Conservation (phyloP, 768 basidiomycete species). For the Mycena rebaudengoi region DNA sequence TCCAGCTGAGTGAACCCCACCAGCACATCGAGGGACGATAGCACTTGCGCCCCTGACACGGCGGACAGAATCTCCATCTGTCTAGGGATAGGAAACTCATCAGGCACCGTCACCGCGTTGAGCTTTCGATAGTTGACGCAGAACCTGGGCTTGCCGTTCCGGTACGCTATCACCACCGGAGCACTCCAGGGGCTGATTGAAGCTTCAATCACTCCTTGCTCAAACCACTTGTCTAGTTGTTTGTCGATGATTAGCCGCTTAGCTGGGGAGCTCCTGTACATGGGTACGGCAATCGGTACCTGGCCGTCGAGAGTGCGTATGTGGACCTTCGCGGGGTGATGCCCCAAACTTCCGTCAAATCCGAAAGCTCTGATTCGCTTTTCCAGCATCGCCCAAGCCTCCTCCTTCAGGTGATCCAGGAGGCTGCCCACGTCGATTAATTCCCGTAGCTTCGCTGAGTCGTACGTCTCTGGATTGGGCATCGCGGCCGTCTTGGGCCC, state of each 20-base stretch:
- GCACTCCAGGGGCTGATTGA: not conserved
- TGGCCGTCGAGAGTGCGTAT: not conserved
- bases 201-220: not conserved
- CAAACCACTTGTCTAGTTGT: not conserved
- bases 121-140: not conserved
- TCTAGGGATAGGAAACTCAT: not conserved
- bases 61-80: not conserved
- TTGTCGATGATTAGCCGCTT: not conserved
- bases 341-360: not conserved
- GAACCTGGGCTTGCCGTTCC: not conserved
- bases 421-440: not conserved
- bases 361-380: not conserved
- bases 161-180: not conserved
- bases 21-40: not conserved
- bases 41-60: not conserved
- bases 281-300: constrained; percentile 2
- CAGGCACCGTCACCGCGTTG: not conserved
- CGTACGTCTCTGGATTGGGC: not conserved
- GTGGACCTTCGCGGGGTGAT: not conserved
- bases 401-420: not conserved
- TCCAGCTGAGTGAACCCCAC: not conserved
- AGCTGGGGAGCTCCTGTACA: not conserved
- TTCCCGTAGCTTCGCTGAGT: not conserved
- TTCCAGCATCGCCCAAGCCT: not conserved
- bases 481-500: not conserved